Evolutionary conservation across 257 asterid genomes (phyloP).

Genomic region (Nicotiana paniculata): DNA sequence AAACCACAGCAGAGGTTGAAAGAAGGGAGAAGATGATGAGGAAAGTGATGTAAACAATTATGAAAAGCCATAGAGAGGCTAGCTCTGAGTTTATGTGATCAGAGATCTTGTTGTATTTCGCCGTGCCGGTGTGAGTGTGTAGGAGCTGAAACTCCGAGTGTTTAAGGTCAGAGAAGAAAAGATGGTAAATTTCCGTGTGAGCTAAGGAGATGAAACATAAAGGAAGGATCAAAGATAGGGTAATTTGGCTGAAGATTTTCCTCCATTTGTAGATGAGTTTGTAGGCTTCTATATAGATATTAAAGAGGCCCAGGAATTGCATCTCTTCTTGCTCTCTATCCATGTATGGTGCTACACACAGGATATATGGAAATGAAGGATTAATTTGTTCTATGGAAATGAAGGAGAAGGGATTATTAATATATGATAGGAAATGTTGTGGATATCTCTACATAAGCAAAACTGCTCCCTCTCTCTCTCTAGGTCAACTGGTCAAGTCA

Average conservation of each 20-base stretch:
- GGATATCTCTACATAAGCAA: not conserved
- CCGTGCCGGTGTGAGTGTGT: slow-evolving; percentile 12
- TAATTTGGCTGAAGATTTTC: slow-evolving; percentile 50
- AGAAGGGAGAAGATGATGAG: slow-evolving; percentile 50
- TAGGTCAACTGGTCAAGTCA: no score
- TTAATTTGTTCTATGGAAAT: not conserved
- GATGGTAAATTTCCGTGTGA: slow-evolving; percentile 29
- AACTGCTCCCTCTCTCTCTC: not conserved
- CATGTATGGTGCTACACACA: slow-evolving; percentile 23
- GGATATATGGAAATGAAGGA: not conserved
- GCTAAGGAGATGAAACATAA: slow-evolving; percentile 50
- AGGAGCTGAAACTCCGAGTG: slow-evolving; percentile 14
- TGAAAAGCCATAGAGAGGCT: slow-evolving; percentile 26
- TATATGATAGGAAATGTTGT: not conserved
- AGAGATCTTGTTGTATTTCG: slow-evolving; percentile 9
- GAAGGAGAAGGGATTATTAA: not conserved
- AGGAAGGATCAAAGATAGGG: slow-evolving; percentile 55
- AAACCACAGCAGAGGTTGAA: slow-evolving; percentile 58
- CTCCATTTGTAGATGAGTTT: slow-evolving; percentile 35
- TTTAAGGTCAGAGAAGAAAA: slow-evolving; percentile 24
- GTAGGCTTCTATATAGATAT: slow-evolving; percentile 44
- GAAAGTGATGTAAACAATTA: slow-evolving; percentile 23
- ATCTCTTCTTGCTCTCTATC: slow-evolving; percentile 64
- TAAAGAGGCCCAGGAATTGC: slow-evolving; percentile 48
- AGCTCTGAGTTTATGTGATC: slow-evolving; percentile 33